Conservation (phyloP, 805 yeast species). For the Ogataea ganodermae region DNA sequence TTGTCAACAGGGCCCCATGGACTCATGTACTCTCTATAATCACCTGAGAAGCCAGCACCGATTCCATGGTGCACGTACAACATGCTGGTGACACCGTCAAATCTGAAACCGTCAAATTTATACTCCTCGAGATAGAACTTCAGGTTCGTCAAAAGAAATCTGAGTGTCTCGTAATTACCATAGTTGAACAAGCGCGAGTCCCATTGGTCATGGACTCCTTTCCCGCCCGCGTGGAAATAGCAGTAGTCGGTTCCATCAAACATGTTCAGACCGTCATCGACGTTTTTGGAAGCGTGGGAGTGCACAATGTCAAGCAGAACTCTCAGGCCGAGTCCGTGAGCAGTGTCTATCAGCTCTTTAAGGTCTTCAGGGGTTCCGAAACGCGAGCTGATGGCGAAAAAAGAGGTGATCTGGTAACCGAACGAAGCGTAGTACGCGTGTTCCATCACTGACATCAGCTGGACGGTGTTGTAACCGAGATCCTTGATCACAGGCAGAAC, state of each 20-base stretch:
- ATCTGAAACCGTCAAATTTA: conserved; percentile 91
- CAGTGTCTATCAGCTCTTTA: conserved; percentile 86
- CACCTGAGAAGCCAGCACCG: conserved; percentile 87
- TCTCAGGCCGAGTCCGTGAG: conserved; percentile 83
- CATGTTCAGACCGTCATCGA: conserved; percentile 87
- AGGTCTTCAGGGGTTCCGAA: conserved; percentile 95
- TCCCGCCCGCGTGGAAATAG: conserved; percentile 84
- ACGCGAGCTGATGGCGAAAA: conserved; percentile 87
- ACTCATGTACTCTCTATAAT: conserved; percentile 86
- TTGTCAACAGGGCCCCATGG: conserved; percentile 74
- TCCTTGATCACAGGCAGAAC: conserved; percentile 82
- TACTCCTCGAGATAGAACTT: conserved; percentile 82
- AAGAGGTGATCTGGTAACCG: conserved; percentile 95
- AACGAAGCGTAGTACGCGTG: conserved; percentile 98
- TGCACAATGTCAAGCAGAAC: conserved; percentile 93
- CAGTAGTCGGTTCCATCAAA: conserved; percentile 96
- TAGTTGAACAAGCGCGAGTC: conserved; percentile 94
- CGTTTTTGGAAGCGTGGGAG: conserved; percentile 94
- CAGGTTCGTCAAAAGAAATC: conserved; percentile 82
- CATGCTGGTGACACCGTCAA: conserved; percentile 97
- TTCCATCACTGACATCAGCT: conserved; percentile 97
- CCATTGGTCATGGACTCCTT: conserved; percentile 91
- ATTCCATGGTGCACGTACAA: conserved; percentile 90
- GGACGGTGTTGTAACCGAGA: conserved; percentile 90
- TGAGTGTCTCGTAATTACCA: conserved; percentile 84